Conservation (phyloP, 2,329 filamentous ascomycete species). For the Monilinia vaccinii-corymbosi region DNA sequence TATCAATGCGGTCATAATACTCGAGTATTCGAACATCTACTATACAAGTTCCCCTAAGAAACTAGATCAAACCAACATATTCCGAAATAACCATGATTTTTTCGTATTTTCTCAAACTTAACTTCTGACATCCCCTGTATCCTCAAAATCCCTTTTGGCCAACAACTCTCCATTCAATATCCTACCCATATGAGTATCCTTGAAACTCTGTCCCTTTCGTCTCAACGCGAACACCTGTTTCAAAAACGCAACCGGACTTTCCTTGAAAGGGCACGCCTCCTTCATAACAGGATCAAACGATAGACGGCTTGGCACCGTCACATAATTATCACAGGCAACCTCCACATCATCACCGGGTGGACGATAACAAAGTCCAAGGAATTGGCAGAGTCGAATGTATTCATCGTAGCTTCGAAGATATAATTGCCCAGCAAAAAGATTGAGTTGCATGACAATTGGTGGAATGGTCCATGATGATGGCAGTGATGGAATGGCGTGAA, state of each 20-base stretch:
- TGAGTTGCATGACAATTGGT: slow-evolving; percentile 38
- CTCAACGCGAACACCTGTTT: slow-evolving; percentile 30
- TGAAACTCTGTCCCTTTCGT: slow-evolving; percentile 32
- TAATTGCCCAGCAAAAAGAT: slow-evolving; percentile 59
- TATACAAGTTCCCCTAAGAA: too few relatives aligned
- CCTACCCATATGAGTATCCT: slow-evolving; percentile 38
- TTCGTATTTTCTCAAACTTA: too few relatives aligned
- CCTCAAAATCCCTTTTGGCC: neutral
- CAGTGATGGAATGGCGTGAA: slow-evolving; percentile 34
- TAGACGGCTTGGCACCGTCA: slow-evolving; percentile 14
- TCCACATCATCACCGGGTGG: slow-evolving; percentile 9
- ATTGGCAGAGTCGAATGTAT: slow-evolving; percentile 43
- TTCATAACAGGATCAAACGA: slow-evolving; percentile 5
- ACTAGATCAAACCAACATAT: too few relatives aligned
- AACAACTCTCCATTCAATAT: slow-evolving; percentile 33
- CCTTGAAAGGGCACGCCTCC: slow-evolving; percentile 26
- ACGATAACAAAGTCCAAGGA: slow-evolving; percentile 39
- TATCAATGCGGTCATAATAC: too few relatives aligned
- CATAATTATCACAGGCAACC: slow-evolving; percentile 30
- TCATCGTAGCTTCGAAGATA: slow-evolving; percentile 48
- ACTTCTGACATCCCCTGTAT: too few relatives aligned
- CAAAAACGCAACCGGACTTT: slow-evolving; percentile 36
- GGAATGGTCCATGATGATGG: slow-evolving; percentile 17
- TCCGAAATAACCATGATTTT: too few relatives aligned
- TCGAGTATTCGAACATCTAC: too few relatives aligned